A percentile compares a stretch with the other conserved stretches of the same genome.
Evolutionary conservation across 257 asterid species (phyloP).

Genomic region (Gardenia jasminoides): DNA sequence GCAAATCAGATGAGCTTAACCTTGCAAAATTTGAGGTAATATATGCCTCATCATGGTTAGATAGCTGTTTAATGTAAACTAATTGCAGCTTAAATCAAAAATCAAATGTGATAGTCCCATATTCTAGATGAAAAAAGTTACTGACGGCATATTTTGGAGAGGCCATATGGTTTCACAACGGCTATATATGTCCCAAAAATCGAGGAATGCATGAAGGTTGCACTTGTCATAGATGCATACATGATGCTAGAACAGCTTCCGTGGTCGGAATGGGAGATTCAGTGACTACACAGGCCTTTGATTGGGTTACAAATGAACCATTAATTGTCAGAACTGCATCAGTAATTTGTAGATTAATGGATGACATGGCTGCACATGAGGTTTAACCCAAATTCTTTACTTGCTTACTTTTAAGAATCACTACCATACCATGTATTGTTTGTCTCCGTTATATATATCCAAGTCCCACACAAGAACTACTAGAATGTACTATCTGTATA

Average conservation of each 20-base stretch:
- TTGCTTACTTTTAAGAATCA: no score
- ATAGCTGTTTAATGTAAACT: no score
- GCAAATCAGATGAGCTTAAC: neutral
- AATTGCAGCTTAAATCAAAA: no score
- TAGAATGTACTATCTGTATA: no score
- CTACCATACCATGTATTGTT: no score
- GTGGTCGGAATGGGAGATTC: constrained; percentile 25
- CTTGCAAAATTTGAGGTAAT: constrained; percentile 22
- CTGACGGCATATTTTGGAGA: constrained; percentile 27
- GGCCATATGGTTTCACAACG: constrained; percentile 30
- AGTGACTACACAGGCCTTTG: constrained; percentile 9
- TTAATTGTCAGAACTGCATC: constrained; percentile 15
- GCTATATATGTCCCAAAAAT: constrained; percentile 26
- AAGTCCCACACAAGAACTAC: no score
- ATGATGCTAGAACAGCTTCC: constrained; percentile 25
- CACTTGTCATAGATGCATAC: constrained; percentile 12
- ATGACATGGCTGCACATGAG: neutral
- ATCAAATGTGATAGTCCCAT: no score
- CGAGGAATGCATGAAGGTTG: constrained; percentile 41
- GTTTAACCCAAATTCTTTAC: no score
- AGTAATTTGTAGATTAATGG: no score
- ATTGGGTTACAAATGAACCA: constrained; percentile 28
- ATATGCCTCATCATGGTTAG: no score
- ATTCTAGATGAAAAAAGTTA: constrained; percentile 22
- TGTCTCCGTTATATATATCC: no score